Base-by-base conservation (phyloP, 768 basidiomycete species). In the Boletus rufocinnamomeus region DNA sequence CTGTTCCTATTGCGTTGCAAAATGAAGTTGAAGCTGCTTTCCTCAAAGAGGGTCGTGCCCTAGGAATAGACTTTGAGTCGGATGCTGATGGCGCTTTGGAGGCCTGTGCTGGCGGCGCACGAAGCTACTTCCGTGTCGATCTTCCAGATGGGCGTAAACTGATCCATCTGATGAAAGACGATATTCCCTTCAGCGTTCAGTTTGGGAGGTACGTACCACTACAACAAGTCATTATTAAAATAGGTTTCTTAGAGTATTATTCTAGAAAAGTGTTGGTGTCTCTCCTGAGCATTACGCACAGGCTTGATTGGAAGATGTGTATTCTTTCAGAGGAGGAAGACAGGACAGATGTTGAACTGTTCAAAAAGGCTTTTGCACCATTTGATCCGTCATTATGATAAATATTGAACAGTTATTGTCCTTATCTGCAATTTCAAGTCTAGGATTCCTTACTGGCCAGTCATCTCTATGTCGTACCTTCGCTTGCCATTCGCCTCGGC, bases 291-390 rank as follows among this genome's bases (percentile, higher is more conserved):
- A 83, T 84, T 54, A 86, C 88, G 2, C 84, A 93, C 21, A 82
- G 96, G 48, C 76, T 89, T 51, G 95, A 98, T 68, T 99, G 96
- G 96, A 96, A 93, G 70, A 83, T 80, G 1, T 99, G 96, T 69
- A 78, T 82, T 65, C 82, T 93, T 61, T 74, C 86, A 10, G 93
- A 96, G 58, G 89, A 86, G 16, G 91, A 94, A 66, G 96, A 98
- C 68, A 88, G 78, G 67, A 84, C 82, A 11, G 96, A 98, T 71
- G 91, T 85, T 1, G 76, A 86, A 58, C 81, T 83, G 45, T 97
- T 99, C 76, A 98, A 95, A 68, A 74, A 79, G 35, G 92, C 89
- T 3, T 97, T 97, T 68, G 79, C 84, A 9, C 74, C 84, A 3
- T 91, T 92, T 66, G 86, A 91, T 71, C 85, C 88, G 1, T 72